Base-by-base conservation (phyloP, 2,329 filamentous ascomycete genomes). In the Aspergillus fijiensis region DNA sequence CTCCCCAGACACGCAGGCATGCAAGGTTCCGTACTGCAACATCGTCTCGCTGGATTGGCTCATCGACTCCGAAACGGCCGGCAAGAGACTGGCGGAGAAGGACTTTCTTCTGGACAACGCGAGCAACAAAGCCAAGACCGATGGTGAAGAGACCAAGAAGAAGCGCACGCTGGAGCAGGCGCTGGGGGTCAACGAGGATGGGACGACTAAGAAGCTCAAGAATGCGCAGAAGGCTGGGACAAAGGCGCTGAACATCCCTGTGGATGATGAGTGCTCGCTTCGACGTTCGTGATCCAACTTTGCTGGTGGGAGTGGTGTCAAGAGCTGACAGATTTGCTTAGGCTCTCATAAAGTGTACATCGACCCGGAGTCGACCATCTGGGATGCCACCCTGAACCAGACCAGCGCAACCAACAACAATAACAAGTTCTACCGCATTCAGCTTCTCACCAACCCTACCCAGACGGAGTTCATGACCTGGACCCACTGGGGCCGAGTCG, bases 401-500 rank as follows among this genome's bases (percentile, higher is more conserved):
- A 89, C 91, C 11, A 90, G 92, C 65, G 80, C 89, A 0, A 77
- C 80, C 0, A 76, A 82, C 51, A 95, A 94, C 70, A 89, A 90
- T 74, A 94, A 95, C 74, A 95, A 95, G 66, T 94, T 93, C 73
- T 94, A 93, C 70, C 85, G 86, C 29, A 73, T 92, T 29, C 90
- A 94, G 79, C 79, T 90, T 63, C 69, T 87, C n/a, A 48, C 55
- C 16, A 54, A 58, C 39, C 39, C 14, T 7, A 16, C 39, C 5
- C 55, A 57, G 2, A 55, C 58, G 10, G 59, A 14, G 69, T 90
- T 81, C 72, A 77, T 80, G 49, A 87, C 85, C 0, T 94, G 89
- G 89, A 91, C 88, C 2, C 83, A 90, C 59, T 96, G 90, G 90
- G 92, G 92, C 23, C 85, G 92, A 23, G 91, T 96, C 4, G 84